Evolutionary conservation across 192 early-diverging fungal species (phyloP), one percentile per base, ranked within the genome.

Genomic region (Diversispora epigaea): DNA sequence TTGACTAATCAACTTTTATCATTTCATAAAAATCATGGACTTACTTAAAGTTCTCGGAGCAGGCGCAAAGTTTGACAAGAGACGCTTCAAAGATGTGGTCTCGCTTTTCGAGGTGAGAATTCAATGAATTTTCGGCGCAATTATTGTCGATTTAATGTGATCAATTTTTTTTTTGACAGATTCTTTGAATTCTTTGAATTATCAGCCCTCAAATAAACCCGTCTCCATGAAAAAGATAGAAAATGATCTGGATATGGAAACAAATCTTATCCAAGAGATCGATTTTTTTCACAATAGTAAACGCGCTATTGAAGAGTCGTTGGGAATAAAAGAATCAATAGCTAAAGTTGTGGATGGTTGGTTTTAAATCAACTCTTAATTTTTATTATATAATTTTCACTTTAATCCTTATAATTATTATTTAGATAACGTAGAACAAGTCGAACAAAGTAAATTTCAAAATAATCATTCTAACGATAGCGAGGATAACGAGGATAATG

Each of bases 21-120:
- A 32, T 1, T 1, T 32, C 25, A 32, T 0, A 32, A 32, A 32
- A 32, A 60, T 25, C 21, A 64, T 64, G 62, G 94, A 96, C 84
- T 81, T 98, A 73, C 95, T 98, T 86, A 87, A 90, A 64, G 82
- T 94, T 52, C 85, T 98, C 17, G 93, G 93, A 43, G 85, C 89
- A 15, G 96, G 96, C 9, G 92, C 95, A 9, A 91, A 85, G 76
- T 98, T 98, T 70, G 89, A 98, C 84, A 92, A 90, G 73, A 85
- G 84, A 57, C 87, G 92, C 15, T 96, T 93, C 80, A 83, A 89
- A 65, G 83, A 90, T 3, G 95, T 96, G 74, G 85, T 96, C 62
- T 83, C 91, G 7, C 77, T 95, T 15, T 94, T 97, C 84, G 84
- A 96, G 78, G 91, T 89, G 88, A 76, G 71, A 19, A 17, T n/a